Conservation (phyloP, 2,329 filamentous ascomycete genomes). For the Colletotrichum tamarilloi region DNA sequence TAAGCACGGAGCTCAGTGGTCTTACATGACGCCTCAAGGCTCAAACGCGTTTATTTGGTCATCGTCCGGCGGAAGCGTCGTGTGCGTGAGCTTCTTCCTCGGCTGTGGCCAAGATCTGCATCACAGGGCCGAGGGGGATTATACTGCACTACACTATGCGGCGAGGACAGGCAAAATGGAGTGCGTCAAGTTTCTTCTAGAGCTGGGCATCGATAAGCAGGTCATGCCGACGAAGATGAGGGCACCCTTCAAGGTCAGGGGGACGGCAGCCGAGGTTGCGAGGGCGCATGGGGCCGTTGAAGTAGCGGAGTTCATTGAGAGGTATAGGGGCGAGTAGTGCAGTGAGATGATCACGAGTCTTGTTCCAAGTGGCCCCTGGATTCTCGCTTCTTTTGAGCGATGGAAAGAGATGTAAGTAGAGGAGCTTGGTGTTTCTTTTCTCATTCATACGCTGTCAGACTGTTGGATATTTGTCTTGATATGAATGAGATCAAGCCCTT, state of each 20-base stretch:
- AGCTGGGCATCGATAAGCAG: conserved; percentile 26
- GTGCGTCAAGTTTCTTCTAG: conserved; percentile 22
- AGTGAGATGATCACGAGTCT: neutral
- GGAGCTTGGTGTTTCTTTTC: neutral
- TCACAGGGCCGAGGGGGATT: conserved; percentile 2
- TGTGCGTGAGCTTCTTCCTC: conserved; percentile 12
- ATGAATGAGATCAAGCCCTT: neutral
- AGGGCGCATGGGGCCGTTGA: conserved; percentile 11
- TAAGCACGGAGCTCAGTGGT: conserved; percentile 4
- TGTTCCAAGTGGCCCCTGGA: neutral
- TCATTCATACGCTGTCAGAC: neutral
- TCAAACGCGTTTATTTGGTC: conserved; percentile 11
- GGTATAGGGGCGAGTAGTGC: neutral
- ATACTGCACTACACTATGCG: conserved; percentile 28
- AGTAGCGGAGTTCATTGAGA: conserved; percentile 5
- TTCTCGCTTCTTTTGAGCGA: neutral
- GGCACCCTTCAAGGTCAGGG: conserved; percentile 8
- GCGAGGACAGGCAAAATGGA: neutral
- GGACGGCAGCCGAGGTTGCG: conserved; percentile 25
- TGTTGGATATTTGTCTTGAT: neutral
- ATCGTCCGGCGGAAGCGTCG: neutral
- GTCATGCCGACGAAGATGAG: conserved; percentile 1
- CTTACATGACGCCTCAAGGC: conserved; percentile 11
- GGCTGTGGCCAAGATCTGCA: conserved; percentile 6
- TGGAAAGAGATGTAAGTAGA: neutral